Conservation (phyloP, 257 asterid species). For the Nyctanthes arbortristis region DNA sequence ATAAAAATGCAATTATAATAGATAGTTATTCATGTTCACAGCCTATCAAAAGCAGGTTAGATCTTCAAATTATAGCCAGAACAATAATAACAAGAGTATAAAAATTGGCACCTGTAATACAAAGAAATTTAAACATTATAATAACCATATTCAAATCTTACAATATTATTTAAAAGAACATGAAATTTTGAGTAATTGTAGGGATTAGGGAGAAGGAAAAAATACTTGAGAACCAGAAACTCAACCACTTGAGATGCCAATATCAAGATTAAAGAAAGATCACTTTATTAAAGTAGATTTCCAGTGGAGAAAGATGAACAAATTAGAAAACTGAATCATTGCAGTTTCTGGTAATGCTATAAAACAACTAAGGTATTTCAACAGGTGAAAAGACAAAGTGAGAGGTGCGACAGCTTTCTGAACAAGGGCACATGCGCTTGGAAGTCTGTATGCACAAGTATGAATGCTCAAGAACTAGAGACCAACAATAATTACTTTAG, state of each 20-base stretch:
- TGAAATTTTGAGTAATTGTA: conserved; percentile 4
- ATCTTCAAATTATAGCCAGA: conserved; percentile 1
- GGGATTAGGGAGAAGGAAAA: background rate
- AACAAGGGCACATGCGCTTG: background rate
- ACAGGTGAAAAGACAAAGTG: conserved; percentile 3
- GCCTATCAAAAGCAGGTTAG: conserved; percentile 11
- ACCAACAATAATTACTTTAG: conserved; percentile 9
- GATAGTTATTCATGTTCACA: conserved; percentile 4
- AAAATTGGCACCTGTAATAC: background rate
- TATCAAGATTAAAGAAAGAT: background rate
- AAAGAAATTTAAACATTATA: background rate
- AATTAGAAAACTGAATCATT: background rate
- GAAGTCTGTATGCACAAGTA: background rate
- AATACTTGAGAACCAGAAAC: background rate
- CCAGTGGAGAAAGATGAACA: background rate
- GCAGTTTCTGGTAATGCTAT: background rate
- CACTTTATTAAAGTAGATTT: conserved; percentile 7
- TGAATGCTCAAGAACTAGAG: conserved; percentile 9
- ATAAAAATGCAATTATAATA: background rate
- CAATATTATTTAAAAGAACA: background rate
- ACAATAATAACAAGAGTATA: conserved; percentile 5
- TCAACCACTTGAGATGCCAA: conserved; percentile 6
- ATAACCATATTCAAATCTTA: background rate
- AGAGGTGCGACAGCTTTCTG: background rate
- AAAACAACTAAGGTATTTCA: background rate